These are phyloP conservation scores for Turnera subulata DNA, from an alignment of 345 rosid genomes.

Conservation along the genomic window DNA sequence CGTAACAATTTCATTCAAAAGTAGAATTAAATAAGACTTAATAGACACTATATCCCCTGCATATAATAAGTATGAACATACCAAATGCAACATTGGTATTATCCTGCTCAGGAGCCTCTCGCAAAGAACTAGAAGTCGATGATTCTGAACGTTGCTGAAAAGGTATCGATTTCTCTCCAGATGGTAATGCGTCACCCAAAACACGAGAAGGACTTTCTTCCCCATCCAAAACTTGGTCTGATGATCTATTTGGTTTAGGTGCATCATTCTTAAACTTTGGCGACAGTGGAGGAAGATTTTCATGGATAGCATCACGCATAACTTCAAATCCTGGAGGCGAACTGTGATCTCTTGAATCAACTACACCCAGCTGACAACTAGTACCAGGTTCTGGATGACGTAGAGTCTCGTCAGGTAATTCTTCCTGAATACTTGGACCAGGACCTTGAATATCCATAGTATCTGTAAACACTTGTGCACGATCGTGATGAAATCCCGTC, in stretches of 20 bases:
- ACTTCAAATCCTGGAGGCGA: constrained; percentile 55
- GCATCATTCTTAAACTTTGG: constrained; percentile 20
- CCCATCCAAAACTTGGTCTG: constrained; percentile 33
- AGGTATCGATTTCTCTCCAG: constrained; percentile 31
- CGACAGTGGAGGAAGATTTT: constrained; percentile 23
- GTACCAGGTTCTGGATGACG: constrained; percentile 27
- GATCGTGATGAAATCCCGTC: no score
- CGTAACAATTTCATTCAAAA: not conserved
- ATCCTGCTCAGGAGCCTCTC: constrained; percentile 26
- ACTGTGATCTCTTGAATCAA: constrained; percentile 16
- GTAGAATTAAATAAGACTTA: not conserved
- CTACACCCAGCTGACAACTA: constrained; percentile 18
- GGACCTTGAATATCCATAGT: constrained; percentile 14
- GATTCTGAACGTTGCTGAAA: constrained; percentile 49
- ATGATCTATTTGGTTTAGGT: constrained; percentile 21
- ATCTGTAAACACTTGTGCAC: not conserved
- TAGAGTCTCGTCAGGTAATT: constrained; percentile 14
- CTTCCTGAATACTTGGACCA: constrained; percentile 28
- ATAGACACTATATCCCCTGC: not conserved
- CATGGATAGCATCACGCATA: constrained; percentile 48
- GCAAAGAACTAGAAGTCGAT: constrained; percentile 34
- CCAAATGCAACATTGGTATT: constrained; percentile 36
- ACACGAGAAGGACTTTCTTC: constrained; percentile 38
- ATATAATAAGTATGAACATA: constrained; percentile 25
- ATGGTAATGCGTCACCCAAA: constrained; percentile 35